Conservation (phyloP, 257 asterid species). For the Solanum sejunctum region DNA sequence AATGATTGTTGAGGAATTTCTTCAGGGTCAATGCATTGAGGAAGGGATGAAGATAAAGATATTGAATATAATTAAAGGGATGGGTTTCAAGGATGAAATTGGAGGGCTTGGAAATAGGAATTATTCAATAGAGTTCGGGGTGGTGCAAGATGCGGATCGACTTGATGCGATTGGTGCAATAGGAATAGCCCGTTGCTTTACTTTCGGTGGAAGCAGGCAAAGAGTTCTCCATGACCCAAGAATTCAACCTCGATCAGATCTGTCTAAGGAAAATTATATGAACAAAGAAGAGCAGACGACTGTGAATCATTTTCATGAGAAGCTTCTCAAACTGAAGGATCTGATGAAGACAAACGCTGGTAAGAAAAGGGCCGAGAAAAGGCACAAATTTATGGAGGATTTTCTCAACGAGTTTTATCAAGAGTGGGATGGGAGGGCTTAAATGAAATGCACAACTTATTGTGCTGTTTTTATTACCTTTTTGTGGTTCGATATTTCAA, state of each 20-base stretch:
- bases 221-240: slow-evolving; percentile 61
- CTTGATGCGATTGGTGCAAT: slow-evolving; percentile 99
- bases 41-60: slow-evolving; percentile 32
- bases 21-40: slow-evolving; percentile 53
- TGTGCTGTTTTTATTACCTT: no score
- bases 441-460: neutral
- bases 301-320: slow-evolving; percentile 91
- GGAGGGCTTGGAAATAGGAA: slow-evolving; percentile 24
- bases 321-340: slow-evolving; percentile 80
- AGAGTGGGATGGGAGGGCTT: slow-evolving; percentile 93
- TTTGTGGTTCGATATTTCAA: no score
- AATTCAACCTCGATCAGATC: slow-evolving; percentile 56
- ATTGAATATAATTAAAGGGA: slow-evolving; percentile 64
- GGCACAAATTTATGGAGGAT: slow-evolving; percentile 91
- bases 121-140: slow-evolving; percentile 58
- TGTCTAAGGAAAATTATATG: slow-evolving; percentile 81
- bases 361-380: slow-evolving; percentile 54
- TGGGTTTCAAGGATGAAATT: slow-evolving; percentile 90
- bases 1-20: slow-evolving; percentile 73
- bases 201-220: slow-evolving; percentile 87
- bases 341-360: slow-evolving; percentile 93
- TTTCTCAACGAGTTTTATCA: slow-evolving; percentile 64
- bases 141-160: slow-evolving; percentile 96
- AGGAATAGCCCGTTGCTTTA: slow-evolving; percentile 91
- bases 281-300: slow-evolving; percentile 85